Evolutionary conservation across 1,139 yeast species (phyloP).

Genomic region (Saccharomyces pastorianus): DNA sequence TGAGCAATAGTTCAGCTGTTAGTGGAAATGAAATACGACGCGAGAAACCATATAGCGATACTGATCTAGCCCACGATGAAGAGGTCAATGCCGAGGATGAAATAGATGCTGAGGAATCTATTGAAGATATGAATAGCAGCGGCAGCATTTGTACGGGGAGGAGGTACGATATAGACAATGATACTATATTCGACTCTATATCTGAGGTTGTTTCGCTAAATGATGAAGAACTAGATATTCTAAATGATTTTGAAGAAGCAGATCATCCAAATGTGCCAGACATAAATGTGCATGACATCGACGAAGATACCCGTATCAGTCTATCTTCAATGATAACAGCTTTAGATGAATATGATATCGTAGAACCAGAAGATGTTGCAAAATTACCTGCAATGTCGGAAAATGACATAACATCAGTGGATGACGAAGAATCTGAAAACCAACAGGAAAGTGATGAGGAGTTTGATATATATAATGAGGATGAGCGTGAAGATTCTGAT

Average conservation of each 20-base stretch:
- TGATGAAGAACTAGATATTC: conserved; percentile 2
- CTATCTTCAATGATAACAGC: conserved; percentile 18
- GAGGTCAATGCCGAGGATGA: conserved; percentile 6
- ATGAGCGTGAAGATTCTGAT: background rate
- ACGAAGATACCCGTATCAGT: conserved; percentile 4
- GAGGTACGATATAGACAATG: conserved; percentile 3
- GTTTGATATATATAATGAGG: conserved; percentile 1
- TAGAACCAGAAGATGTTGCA: conserved; percentile 6
- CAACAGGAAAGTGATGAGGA: conserved; percentile 5
- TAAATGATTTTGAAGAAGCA: conserved; percentile 1
- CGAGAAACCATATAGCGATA: background rate
- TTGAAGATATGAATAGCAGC: conserved; percentile 4
- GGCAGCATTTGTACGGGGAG: background rate
- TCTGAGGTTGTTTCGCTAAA: conserved; percentile 5
- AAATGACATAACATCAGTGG: background rate
- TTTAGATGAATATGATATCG: conserved; percentile 22
- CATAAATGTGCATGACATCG: background rate
- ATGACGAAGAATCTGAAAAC: conserved; percentile 6
- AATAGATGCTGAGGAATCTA: conserved; percentile 3
- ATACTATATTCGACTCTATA: conserved; percentile 2
- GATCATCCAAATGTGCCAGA: background rate
- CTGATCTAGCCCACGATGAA: background rate
- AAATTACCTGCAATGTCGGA: background rate
- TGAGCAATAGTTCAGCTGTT: background rate
- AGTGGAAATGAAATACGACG: background rate